These are phyloP conservation scores for Fusarium sp. DNA, from an alignment of 2,329 filamentous ascomycete species.

Conservation along the genomic window DNA sequence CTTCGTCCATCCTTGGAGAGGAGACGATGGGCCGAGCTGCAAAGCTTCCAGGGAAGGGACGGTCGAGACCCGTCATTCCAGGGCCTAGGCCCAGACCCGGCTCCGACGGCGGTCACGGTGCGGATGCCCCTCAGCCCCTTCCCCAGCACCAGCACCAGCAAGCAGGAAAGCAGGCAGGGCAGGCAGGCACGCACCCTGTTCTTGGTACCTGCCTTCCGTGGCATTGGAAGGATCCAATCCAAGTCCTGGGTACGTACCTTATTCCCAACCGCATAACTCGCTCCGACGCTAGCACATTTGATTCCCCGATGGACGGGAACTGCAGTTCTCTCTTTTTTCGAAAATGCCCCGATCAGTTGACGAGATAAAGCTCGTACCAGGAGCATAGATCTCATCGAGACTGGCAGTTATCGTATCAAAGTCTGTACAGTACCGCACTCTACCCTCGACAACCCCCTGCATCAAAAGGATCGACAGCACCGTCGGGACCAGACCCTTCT, in stretches of 20 bases:
- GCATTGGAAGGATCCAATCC: slow-evolving; percentile 13
- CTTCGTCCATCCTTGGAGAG: not conserved
- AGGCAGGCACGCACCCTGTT: not conserved
- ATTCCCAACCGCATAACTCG: not conserved
- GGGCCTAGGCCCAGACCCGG: slow-evolving; percentile 10
- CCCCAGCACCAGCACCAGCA: slow-evolving; percentile 2
- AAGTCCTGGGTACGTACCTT: slow-evolving; percentile 7
- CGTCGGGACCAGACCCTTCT: slow-evolving; percentile 13
- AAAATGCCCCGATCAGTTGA: not conserved
- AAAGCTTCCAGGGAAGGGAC: slow-evolving; percentile 3
- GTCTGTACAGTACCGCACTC: not conserved
- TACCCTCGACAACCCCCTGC: not conserved
- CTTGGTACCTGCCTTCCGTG: slow-evolving; percentile 30
- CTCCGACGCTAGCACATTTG: not conserved
- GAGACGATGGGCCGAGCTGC: not conserved
- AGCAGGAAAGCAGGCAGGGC: not conserved
- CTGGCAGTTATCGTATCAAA: not conserved
- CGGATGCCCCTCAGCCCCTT: not conserved
- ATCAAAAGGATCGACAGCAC: slow-evolving; percentile 24
- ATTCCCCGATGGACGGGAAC: not conserved
- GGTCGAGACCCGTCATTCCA: slow-evolving; percentile 12
- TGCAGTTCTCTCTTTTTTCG: not conserved
- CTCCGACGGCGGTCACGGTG: slow-evolving; percentile 10
- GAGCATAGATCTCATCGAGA: not conserved
- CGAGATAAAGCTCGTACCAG: not conserved